These are phyloP conservation scores for Gypsophila paniculata DNA, from an alignment of 179 eudicot genomes.

Conservation along the genomic window DNA sequence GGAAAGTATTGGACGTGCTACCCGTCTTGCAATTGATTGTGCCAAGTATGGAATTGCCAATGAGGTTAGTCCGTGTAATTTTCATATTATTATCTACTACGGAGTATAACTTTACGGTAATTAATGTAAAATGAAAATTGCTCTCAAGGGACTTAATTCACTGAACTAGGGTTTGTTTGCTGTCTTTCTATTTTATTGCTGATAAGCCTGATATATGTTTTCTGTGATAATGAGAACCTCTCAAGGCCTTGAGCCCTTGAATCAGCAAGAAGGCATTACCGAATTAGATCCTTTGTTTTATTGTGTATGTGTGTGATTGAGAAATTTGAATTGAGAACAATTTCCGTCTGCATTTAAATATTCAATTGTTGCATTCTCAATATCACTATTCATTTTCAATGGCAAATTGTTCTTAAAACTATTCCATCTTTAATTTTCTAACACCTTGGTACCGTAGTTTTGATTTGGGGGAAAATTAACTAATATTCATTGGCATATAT, in stretches of 20 bases:
- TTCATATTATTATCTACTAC: background rate
- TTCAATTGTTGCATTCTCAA: background rate
- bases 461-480: background rate
- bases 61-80: slow-evolving; percentile 52
- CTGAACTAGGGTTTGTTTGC: background rate
- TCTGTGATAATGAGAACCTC: background rate
- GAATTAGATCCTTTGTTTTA: background rate
- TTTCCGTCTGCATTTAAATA: background rate
- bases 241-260: too few species aligned
- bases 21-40: slow-evolving; percentile 97
- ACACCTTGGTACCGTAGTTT: background rate
- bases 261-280: background rate
- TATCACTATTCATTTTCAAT: background rate
- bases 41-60: slow-evolving; percentile 90
- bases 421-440: background rate
- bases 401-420: background rate
- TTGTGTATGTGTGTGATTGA: background rate
- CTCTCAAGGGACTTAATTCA: background rate
- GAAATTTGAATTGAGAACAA: background rate
- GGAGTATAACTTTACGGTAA: background rate
- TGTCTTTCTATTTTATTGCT: background rate
- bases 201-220: too few species aligned
- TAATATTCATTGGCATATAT: background rate
- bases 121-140: background rate
- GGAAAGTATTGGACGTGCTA: slow-evolving; percentile 98